phyloP scores from a whole-genome alignment of 2,329 filamentous ascomycete species.

The Penicillium olsonii region DNA sequence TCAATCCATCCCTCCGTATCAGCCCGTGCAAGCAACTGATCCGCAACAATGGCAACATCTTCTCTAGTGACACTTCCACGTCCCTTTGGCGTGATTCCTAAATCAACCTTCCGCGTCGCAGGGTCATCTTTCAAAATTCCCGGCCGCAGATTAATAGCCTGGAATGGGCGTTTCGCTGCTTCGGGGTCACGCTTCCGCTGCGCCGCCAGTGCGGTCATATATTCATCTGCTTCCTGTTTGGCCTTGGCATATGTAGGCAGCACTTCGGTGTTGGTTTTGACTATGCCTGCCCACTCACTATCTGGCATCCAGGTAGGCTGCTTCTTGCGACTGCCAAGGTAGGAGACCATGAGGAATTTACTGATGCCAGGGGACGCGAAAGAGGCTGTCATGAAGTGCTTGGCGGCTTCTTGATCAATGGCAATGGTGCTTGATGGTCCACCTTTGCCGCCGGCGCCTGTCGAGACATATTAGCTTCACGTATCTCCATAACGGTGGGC shows the following conservation, averaged over 20 bases:
- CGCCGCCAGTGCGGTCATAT: slow-evolving; percentile 49
- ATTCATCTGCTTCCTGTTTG: slow-evolving; percentile 59
- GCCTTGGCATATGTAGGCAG: slow-evolving; percentile 56
- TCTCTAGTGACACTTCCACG: slow-evolving; percentile 49
- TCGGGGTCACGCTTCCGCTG: slow-evolving; percentile 29
- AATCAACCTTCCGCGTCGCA: slow-evolving; percentile 48
- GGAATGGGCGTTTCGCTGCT: slow-evolving; percentile 34
- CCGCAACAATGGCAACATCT: slow-evolving; percentile 55
- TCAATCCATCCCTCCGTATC: slow-evolving; percentile 57
- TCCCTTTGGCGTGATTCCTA: slow-evolving; percentile 50
- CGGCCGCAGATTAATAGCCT: slow-evolving; percentile 55
- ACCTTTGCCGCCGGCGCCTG: slow-evolving; percentile 59
- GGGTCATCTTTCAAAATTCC: slow-evolving; percentile 51
- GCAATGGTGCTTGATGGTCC: slow-evolving; percentile 52
- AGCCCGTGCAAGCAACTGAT: slow-evolving; percentile 49
- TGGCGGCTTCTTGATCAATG: slow-evolving; percentile 57
- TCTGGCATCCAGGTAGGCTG: slow-evolving; percentile 55
- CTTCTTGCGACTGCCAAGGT: slow-evolving; percentile 52
- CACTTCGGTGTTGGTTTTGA: slow-evolving; percentile 51
- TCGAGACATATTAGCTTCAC: not conserved
- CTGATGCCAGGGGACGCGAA: slow-evolving; percentile 47
- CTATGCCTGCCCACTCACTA: slow-evolving; percentile 47
- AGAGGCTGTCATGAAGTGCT: slow-evolving; percentile 54
- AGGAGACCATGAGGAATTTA: slow-evolving; percentile 59
- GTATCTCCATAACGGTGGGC: not conserved